phyloP scores from a whole-genome alignment of 306 rosid genomes.

The Quercus mongolica region DNA sequence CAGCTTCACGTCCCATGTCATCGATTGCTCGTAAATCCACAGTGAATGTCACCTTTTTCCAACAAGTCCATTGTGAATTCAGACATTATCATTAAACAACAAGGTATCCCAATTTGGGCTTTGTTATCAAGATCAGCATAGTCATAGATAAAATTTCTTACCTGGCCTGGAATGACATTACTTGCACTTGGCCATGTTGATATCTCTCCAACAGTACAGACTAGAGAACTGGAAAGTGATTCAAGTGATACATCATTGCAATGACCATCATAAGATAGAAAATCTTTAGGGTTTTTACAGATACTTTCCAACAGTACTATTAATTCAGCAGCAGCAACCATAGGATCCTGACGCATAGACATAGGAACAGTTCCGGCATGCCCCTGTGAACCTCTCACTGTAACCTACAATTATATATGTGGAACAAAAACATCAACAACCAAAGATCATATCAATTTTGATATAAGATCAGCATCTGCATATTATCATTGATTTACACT shows the following conservation, averaged over 20 bases:
- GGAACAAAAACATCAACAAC: neutral
- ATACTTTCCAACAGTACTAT: conserved; percentile 70
- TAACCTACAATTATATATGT: conserved; percentile 52
- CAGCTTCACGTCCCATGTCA: conserved; percentile 86
- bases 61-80: conserved; percentile 8
- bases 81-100: neutral
- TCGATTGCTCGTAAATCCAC: conserved; percentile 87
- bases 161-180: conserved; percentile 99
- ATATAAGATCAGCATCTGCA: neutral
- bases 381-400: conserved; percentile 89
- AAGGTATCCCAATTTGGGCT: conserved; percentile 17
- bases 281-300: conserved; percentile 73
- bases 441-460: neutral
- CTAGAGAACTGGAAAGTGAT: conserved; percentile 85
- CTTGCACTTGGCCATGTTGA: conserved; percentile 99
- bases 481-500: neutral
- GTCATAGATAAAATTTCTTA: conserved; percentile 43
- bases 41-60: conserved; percentile 74
- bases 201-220: conserved; percentile 96
- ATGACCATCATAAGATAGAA: conserved; percentile 62
- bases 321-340: conserved; percentile 83
- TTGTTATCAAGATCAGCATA: conserved; percentile 10
- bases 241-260: conserved; percentile 57
- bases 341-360: conserved; percentile 93
- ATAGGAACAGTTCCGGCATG: conserved; percentile 97